A percentile compares a stretch with the other conserved stretches of the same genome.
These are phyloP conservation scores for Monocercomonoides exilis DNA, from an alignment of 78 protist genomes.

Conservation along the genomic window DNA sequence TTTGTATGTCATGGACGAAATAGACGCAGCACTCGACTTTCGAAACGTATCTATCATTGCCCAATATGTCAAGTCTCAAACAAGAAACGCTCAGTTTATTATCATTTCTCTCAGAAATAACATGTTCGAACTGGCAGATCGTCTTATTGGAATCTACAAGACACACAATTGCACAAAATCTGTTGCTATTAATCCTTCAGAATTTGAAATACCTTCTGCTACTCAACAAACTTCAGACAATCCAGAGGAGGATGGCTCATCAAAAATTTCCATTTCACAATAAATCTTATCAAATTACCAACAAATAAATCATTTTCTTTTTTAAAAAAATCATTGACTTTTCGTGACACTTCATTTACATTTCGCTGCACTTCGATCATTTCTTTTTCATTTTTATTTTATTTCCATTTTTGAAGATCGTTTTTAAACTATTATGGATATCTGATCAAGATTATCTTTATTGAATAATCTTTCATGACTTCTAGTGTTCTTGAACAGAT, in stretches of 20 bases:
- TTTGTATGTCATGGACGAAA: conserved; percentile 99
- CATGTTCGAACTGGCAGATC: conserved; percentile 98
- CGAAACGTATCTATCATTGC: conserved; percentile 84
- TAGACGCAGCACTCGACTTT: conserved; percentile 98
- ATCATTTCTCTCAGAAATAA: conserved; percentile 90
- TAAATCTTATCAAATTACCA: too few relatives aligned
- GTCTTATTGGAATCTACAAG: conserved; percentile 97
- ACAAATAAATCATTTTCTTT: too few relatives aligned
- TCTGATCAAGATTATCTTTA: not conserved
- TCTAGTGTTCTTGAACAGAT: not conserved
- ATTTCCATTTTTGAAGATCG: not conserved
- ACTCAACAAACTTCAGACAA: too few relatives aligned
- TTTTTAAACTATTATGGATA: not conserved
- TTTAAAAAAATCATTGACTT: too few relatives aligned
- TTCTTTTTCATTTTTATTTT: conserved; percentile 11
- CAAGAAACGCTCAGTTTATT: conserved; percentile 96
- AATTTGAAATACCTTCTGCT: too few relatives aligned
- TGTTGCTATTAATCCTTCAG: conserved; percentile 84
- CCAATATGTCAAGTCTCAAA: conserved; percentile 93
- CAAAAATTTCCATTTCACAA: too few relatives aligned
- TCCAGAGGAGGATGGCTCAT: too few relatives aligned
- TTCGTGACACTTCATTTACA: too few relatives aligned
- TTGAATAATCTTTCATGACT: too few relatives aligned
- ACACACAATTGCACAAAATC: conserved; percentile 82
- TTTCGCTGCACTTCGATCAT: too few relatives aligned